Conservation (phyloP, 352 stramenopile genomes). For the Globisporangium barbulae region DNA sequence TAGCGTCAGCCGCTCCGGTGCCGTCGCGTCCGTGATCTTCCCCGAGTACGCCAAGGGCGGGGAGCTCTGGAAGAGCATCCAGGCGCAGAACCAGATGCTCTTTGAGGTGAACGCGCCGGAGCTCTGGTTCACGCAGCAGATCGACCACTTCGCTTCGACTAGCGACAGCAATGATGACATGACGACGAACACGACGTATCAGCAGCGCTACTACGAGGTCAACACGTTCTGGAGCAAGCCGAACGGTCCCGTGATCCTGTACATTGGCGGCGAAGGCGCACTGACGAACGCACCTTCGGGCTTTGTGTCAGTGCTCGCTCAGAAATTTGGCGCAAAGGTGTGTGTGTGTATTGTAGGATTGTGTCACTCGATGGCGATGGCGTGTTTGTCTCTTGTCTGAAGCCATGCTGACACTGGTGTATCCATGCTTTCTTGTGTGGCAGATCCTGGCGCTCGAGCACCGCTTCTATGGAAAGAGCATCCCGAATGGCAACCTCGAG, state of each 20-base stretch:
- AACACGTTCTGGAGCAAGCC: conserved; percentile 54
- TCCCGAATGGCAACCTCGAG: conserved; percentile 73
- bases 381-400: neutral
- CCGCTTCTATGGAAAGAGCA: conserved; percentile 84
- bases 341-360: neutral
- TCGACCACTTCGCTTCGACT: conserved; percentile 51
- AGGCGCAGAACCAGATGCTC: conserved; percentile 44
- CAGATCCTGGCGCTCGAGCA: conserved; percentile 84
- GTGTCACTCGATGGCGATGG: neutral
- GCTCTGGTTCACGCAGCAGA: conserved; percentile 66
- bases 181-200: conserved; percentile 39
- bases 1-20: neutral
- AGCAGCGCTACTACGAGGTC: conserved; percentile 77
- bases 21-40: conserved; percentile 19
- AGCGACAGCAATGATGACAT: neutral
- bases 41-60: conserved; percentile 45
- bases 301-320: conserved; percentile 68
- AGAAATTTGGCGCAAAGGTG: conserved; percentile 77
- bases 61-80: conserved; percentile 48
- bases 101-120: conserved; percentile 33
- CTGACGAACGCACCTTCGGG: conserved; percentile 55
- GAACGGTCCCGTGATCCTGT: conserved; percentile 72
- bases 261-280: conserved; percentile 80
- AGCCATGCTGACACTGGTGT: neutral
- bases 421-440: neutral